Evolutionary conservation across 1,284 basidiomycete species (phyloP), one percentile per base, ranked within the genome.

Genomic region (Pseudozyma thailandica): DNA sequence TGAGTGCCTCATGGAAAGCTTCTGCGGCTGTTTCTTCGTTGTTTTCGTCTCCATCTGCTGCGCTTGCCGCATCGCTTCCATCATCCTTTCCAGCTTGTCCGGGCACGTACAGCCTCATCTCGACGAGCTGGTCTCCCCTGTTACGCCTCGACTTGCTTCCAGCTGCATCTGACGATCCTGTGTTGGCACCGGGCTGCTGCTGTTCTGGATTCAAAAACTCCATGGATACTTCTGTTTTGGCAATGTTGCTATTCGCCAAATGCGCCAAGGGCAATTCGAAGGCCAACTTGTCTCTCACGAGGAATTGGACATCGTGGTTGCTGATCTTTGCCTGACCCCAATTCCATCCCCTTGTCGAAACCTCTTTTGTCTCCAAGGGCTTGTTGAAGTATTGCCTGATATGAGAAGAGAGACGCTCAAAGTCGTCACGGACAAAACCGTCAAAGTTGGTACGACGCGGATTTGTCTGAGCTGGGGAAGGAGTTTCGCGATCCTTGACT

Each of bases 191-290:
- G 4, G 81, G 81, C 64, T 79, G 75, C 65, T 82, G 81, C 61
- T 80, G 74, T 47, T 82, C 77, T 15, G 80, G 81, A 87, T 84
- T 87, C 54, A 89, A 86, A 81, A 98, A 98, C 83, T 99, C 96
- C 37, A 99, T 89, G 0, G 95, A 94, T 18, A 99, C 96, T 84
- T 99, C 96, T 16, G 94, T 96, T 72, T 92, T 92, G 13, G 94
- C 93, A 80, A 98, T 98, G 85, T 98, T 98, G 43, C 94, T 96
- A 85, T 99, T 99, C 77, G 92, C 91, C 47, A 98, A 92, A 71
- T 90, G 86, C 31, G 87, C 85, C 23, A 98, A 86, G 2, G 96
- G 94, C 9, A 99, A 86, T 78, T 97, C 93, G 80, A 99, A 98
- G 0, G 92, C 88, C 0, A 91, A 90, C 84, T 91, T 93, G 75